phyloP scores from a whole-genome alignment of 176 grass and related monocot species.

The Zoysia japonica region DNA sequence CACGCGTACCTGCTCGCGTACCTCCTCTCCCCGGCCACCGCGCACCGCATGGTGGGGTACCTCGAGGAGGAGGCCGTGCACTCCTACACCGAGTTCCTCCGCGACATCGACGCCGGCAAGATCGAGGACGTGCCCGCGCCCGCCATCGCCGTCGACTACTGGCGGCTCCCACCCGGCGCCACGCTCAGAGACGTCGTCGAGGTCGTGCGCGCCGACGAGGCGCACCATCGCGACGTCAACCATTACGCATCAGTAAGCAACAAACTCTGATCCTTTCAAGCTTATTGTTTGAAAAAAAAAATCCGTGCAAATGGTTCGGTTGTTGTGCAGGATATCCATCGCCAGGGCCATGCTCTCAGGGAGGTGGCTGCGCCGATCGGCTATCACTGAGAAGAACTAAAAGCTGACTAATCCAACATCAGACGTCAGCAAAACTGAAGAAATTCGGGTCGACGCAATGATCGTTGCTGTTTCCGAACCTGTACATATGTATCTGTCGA shows the following conservation, averaged over 20 bases:
- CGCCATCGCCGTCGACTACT: no score
- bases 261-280: no score
- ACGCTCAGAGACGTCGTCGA: slow-evolving; percentile 46
- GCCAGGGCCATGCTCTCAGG: slow-evolving; percentile 36
- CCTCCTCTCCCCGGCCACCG: no score
- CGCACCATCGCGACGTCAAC: slow-evolving; percentile 37
- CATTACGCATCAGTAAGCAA: slow-evolving; percentile 43
- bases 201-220: slow-evolving; percentile 43
- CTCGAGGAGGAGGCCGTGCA: no score
- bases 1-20: no score
- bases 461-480: neutral
- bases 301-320: no score
- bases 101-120: no score
- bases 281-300: no score
- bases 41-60: no score
- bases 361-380: slow-evolving; percentile 39
- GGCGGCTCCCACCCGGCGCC: neutral
- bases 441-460: neutral
- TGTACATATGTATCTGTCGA: neutral
- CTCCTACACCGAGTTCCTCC: no score
- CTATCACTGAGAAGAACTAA: slow-evolving; percentile 20
- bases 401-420: neutral
- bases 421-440: neutral
- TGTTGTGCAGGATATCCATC: slow-evolving; percentile 36
- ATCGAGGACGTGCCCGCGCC: no score